phyloP scores from a whole-genome alignment of 2,329 filamentous ascomycete genomes.

The Ascochyta viciae-villosae region DNA sequence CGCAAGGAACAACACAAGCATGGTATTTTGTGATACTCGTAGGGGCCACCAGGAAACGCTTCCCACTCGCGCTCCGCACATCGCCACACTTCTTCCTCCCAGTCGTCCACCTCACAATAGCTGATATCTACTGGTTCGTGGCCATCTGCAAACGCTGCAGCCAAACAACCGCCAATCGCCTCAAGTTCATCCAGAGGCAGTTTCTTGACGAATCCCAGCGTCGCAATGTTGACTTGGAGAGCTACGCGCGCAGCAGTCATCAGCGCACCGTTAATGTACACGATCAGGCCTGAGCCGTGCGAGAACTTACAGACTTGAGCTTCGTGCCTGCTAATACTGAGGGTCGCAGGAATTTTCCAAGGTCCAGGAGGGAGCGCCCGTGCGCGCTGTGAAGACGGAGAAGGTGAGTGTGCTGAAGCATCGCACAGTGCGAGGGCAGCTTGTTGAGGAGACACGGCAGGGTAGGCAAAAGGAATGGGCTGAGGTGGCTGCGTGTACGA shows the following conservation, averaged over 20 bases:
- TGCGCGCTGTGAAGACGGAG: not conserved
- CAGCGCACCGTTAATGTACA: not conserved
- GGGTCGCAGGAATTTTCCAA: not conserved
- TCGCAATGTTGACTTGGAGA: conserved; percentile 13
- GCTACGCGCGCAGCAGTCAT: not conserved
- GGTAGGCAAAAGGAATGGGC: not conserved
- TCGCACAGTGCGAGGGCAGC: not conserved
- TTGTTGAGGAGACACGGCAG: not conserved
- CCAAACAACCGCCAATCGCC: not conserved
- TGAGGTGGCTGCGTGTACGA: not conserved
- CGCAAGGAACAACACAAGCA: not conserved
- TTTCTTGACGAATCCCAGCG: conserved; percentile 3
- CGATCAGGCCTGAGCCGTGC: not conserved
- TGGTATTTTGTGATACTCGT: not conserved
- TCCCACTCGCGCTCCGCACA: conserved; percentile 7
- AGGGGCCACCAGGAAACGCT: conserved; percentile 1
- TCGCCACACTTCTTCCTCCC: conserved; percentile 1
- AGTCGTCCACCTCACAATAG: conserved; percentile 8
- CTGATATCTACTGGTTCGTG: not conserved
- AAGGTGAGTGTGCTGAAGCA: not conserved
- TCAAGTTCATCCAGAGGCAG: not conserved
- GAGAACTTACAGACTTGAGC: conserved; percentile 1
- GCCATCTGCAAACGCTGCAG: not conserved
- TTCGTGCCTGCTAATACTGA: not conserved
- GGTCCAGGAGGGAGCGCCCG: not conserved